Conservation (phyloP, 257 asterid genomes). For the Anisodus tanguticus region DNA sequence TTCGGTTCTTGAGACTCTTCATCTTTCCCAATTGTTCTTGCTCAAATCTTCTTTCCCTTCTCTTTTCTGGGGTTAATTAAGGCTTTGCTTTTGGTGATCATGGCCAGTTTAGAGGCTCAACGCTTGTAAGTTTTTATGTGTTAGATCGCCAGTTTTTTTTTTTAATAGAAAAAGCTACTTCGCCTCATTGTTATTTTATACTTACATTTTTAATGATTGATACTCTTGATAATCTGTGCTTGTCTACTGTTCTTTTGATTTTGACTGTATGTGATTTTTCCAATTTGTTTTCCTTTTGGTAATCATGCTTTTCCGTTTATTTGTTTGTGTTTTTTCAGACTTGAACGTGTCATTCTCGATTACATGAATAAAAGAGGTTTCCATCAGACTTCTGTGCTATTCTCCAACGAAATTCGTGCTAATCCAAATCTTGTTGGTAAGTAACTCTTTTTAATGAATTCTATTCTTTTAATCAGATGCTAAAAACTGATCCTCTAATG, state of each 20-base stretch:
- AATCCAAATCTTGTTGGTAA: conserved; percentile 36
- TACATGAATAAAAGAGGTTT: conserved; percentile 41
- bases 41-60: not conserved
- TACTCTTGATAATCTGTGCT: not conserved
- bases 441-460: not conserved
- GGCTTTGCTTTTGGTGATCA: not conserved
- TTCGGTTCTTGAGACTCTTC: not conserved
- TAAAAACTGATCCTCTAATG: not conserved
- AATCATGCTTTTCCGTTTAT: not conserved
- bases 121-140: not conserved
- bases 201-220: not conserved
- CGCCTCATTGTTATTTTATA: not conserved
- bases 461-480: not conserved
- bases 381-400: conserved; percentile 37
- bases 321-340: conserved; percentile 37
- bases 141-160: not conserved
- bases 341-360: conserved; percentile 45
- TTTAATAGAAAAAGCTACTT: not conserved
- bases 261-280: not conserved
- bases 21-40: not conserved
- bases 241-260: not conserved
- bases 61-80: not conserved
- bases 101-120: not conserved
- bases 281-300: not conserved
- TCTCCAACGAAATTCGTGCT: conserved; percentile 39